Evolutionary conservation across 331 rosid species (phyloP), one percentile per base, ranked within the genome.

Genomic region (Acacia pycnantha): DNA sequence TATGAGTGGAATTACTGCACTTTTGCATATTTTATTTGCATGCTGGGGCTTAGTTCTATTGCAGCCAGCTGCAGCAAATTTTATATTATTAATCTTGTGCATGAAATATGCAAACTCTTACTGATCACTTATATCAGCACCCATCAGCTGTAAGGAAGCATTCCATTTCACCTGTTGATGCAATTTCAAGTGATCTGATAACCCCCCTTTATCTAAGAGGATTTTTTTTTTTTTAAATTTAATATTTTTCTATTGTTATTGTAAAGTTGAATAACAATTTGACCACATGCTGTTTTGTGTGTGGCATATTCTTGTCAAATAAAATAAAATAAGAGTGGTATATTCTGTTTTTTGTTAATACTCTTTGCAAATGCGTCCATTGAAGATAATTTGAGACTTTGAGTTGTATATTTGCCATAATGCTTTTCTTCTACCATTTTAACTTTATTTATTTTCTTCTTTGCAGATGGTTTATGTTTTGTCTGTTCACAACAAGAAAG

Each of bases 391-490:
- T 58, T 24, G 24, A 59, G 24, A 41, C 5, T 74, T 21, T 14
- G 76, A 64, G 41, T 66, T 40, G n/a, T 40, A 85, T 67, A 31
- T 21, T 69, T 47, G 53, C 48, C 27, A 62, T 46, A 65, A 35
- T 54, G 70, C 80, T 83, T 43, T 83, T 80, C 33, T 40, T 19
- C n/a, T 65, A 4, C 43, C 47, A 64, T 80, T 54, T 83, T 6
- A 41, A 48, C 41, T 27, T 77, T 62, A 27, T 62, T 77, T 80
- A 56, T 53, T 79, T 73, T 79, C 47, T 66, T 85, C 84, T 74
- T 56, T 86, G 94, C 93, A 96, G 99, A 96, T 96, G 98, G 97
- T 96, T 66, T 96, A 96, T 85, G 99, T 96, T 84, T 90, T 96
- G 85, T 93, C 91, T 53, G 89, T 96, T 50, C 91, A 94, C 94